Base-by-base conservation (phyloP, 345 rosid species). In the Salix brachista region DNA sequence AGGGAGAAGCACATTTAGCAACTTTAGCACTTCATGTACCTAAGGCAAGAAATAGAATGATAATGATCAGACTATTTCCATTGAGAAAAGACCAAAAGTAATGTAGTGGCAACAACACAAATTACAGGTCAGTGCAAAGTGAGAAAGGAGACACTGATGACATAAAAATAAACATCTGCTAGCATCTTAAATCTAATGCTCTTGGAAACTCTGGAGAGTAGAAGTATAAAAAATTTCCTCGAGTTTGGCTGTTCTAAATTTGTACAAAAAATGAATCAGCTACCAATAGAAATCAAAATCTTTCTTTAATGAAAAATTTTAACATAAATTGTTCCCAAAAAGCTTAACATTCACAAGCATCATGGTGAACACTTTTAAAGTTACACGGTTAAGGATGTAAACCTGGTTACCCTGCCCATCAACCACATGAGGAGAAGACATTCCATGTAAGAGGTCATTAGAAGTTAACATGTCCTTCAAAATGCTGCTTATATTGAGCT, bases 11-110 rank as follows among this genome's bases (percentile, higher is more conserved):
- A 85, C 94, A 82, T 89, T 87, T 34, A 95, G 86, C 91, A 95
- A 82, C 89, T 93, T 95, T 87, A 95, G 83, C 78, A 95, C 91
- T 88, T 91, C 99, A 80, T 87, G 90, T 75, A 93, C 91, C 99
- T 95, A 87, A 65, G 65, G 65, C 54, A 61, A 61, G 62, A 80
- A 77, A 75, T 32, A 39, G 28, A 41, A 8, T 7, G 36, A 69
- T 36, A n/a, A 71, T 19, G 50, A 65, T 23, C 21, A 69, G 3
- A 34, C 12, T 72, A 62, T 46, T 50, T 32, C 28, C 75, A 41
- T 8, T 74, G n/a, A 17, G 56, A 50, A 50, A 50, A 0, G 56
- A 50, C 56, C 56, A 50, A 17, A 4, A 50, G 21, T 67, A 30
- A 34, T 41, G 34, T n/a, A 42, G 61, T 26, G 19, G 73, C 8